Evolutionary conservation across 2,329 filamentous ascomycete genomes (phyloP), one percentile per base, ranked within the genome.

Genomic region (Diaporthe citrichinensis): DNA sequence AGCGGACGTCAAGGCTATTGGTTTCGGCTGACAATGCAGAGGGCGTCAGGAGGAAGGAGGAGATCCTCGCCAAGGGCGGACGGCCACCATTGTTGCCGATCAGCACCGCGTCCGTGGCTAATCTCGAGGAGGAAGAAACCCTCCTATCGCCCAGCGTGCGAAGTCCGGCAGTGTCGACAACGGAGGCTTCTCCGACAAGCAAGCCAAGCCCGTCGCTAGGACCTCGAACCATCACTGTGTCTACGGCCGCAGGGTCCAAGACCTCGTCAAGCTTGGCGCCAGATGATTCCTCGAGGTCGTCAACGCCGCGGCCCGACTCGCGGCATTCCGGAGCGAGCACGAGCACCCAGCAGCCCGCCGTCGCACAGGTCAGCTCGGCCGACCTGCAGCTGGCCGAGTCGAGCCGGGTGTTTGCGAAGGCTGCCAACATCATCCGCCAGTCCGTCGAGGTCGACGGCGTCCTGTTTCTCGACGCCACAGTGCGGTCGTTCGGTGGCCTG

Each of bases 341-440:
- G 20, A 55, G 49, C 65, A 69, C 44, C 4, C 62, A 72, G n/a
- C 71, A 61, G n/a, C 57, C 72, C 36, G 74, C 41, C 25, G 72
- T 74, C 23, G 71, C 72, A 72, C 72, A 75, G 55, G 75, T 76
- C 68, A 76, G 75, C 39, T 74, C 75, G 8, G 73, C 75, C 10
- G 75, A 76, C 25, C 58, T 76, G 58, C 73, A 75, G 59, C 58
- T 75, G 10, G 75, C 58, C 34, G 75, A 76, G 44, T 68, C 59
- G 12, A 74, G 75, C n/a, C 75, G 59, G 14, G 73, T 76, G 23
- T 76, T 76, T 23, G 58, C 75, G 6, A 76, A 76, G 53, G 87
- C 87, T 8, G 84, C 86, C 15, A 84, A 84, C 44, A 80, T 88
- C n/a, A 81, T 88, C 20, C 80, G 85, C 9, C 82, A 87, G 59